Evolutionary conservation across 2,329 filamentous ascomycete genomes (phyloP).

Genomic region (Gliomastix tumulicola): DNA sequence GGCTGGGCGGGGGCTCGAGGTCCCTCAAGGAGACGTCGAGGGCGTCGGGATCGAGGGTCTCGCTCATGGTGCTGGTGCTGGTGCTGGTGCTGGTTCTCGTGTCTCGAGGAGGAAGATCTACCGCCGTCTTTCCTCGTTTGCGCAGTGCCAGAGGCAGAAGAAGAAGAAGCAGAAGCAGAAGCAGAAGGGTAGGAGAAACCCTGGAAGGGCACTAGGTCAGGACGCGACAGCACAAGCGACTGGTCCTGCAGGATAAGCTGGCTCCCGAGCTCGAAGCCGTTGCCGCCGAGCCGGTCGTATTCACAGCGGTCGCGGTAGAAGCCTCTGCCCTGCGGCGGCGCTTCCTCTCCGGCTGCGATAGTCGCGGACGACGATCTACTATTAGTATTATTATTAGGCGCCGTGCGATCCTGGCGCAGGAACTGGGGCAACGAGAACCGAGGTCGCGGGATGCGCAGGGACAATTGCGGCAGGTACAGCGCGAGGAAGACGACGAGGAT

Average conservation of each 20-base stretch:
- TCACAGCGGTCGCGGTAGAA: background rate
- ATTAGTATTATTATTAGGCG: too few species aligned
- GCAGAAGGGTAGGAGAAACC: too few species aligned
- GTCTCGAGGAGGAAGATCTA: background rate
- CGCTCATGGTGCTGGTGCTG: constrained; percentile 16
- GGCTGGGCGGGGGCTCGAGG: constrained; percentile 42
- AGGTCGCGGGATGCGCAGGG: background rate
- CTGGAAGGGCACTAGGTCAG: constrained; percentile 18
- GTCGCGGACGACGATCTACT: constrained; percentile 11
- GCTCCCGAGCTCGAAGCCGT: constrained; percentile 4
- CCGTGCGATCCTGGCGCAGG: constrained; percentile 2
- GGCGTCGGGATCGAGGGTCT: constrained; percentile 24
- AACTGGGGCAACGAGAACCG: constrained; percentile 9
- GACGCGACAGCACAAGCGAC: constrained; percentile 19
- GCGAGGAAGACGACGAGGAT: constrained; percentile 43
- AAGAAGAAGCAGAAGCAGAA: background rate
- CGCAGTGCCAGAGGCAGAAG: background rate
- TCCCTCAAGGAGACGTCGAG: constrained; percentile 49
- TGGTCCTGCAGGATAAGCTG: constrained; percentile 23
- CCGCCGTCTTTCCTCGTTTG: background rate
- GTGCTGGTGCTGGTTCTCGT: constrained; percentile 9
- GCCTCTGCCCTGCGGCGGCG: constrained; percentile 11
- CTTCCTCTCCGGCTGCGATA: constrained; percentile 11
- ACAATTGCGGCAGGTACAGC: constrained; percentile 34
- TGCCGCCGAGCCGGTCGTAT: background rate